These are phyloP conservation scores for Podospora australis DNA, from an alignment of 495 filamentous ascomycete species.

Conservation along the genomic window DNA sequence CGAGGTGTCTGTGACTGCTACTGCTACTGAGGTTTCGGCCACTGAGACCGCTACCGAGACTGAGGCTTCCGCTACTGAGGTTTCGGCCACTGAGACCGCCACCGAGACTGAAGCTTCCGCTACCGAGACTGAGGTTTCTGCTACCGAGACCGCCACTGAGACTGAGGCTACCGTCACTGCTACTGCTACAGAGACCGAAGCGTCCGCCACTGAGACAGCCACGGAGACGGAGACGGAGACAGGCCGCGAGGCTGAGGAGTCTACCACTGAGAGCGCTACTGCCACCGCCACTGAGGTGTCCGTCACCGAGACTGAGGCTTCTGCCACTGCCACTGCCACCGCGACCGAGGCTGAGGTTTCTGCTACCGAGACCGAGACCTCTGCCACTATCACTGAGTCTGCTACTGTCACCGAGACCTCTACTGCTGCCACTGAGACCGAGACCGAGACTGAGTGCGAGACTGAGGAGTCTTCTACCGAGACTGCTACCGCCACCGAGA, in stretches of 20 bases:
- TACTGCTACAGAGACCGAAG: background rate
- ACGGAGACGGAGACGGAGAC: constrained; percentile 5
- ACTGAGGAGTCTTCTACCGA: constrained; percentile 5
- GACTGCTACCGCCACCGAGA: constrained; percentile 1
- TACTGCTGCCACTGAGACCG: constrained; percentile 7
- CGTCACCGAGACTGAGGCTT: constrained; percentile 26
- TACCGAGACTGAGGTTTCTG: constrained; percentile 3
- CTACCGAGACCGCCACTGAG: constrained; percentile 3
- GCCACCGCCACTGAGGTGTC: background rate
- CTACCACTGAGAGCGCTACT: background rate
- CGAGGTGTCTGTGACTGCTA: background rate
- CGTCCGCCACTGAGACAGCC: background rate
- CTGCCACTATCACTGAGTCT: background rate
- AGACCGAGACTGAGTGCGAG: constrained; percentile 36
- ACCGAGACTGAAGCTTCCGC: constrained; percentile 2
- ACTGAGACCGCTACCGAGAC: background rate
- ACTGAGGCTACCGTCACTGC: background rate
- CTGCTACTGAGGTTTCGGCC: background rate
- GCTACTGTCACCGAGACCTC: background rate
- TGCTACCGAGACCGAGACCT: background rate
- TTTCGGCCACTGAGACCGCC: background rate
- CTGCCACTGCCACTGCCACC: constrained; percentile 33
- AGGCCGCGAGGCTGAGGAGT: too few species aligned
- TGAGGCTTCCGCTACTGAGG: too few species aligned
- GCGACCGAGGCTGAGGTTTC: background rate